Conservation (phyloP, 345 rosid species). For the Psidium friedrichsthalianum region DNA sequence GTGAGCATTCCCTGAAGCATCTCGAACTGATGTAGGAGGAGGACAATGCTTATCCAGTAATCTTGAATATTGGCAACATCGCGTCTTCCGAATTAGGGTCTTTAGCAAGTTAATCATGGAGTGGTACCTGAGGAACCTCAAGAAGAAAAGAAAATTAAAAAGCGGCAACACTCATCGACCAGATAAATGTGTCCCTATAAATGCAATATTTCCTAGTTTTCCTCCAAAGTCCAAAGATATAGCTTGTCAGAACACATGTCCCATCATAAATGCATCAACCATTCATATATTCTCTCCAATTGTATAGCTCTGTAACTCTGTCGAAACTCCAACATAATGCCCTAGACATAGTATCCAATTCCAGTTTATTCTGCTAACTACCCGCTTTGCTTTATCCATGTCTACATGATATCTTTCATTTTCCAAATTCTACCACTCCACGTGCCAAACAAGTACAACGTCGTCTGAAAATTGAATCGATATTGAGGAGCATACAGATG, state of each 20-base stretch:
- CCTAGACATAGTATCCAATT: not conserved
- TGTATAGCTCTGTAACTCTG: not conserved
- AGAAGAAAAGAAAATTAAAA: not conserved
- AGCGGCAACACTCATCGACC: not conserved
- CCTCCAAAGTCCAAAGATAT: not conserved
- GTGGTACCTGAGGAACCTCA: conserved; percentile 36
- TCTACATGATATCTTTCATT: not conserved
- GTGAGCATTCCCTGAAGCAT: conserved; percentile 3
- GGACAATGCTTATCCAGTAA: conserved; percentile 64
- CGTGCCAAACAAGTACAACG: not conserved
- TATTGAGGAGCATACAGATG: not conserved
- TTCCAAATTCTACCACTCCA: not conserved
- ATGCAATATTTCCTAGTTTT: not conserved
- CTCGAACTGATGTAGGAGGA: conserved; percentile 10
- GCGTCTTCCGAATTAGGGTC: conserved; percentile 40
- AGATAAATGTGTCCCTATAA: not conserved
- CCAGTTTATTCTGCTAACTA: not conserved
- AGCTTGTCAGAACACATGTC: not conserved
- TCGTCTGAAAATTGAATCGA: not conserved
- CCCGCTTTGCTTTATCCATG: not conserved
- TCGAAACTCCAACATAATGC: not conserved
- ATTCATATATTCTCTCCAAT: not conserved
- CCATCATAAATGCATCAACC: not conserved
- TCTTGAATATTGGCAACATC: conserved; percentile 31
- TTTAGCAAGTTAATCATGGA: conserved; percentile 38